A percentile compares a stretch with the other conserved stretches of the same genome.
Conservation (phyloP, 2,329 filamentous ascomycete species). For the Clarireedia homoeocarpa region DNA sequence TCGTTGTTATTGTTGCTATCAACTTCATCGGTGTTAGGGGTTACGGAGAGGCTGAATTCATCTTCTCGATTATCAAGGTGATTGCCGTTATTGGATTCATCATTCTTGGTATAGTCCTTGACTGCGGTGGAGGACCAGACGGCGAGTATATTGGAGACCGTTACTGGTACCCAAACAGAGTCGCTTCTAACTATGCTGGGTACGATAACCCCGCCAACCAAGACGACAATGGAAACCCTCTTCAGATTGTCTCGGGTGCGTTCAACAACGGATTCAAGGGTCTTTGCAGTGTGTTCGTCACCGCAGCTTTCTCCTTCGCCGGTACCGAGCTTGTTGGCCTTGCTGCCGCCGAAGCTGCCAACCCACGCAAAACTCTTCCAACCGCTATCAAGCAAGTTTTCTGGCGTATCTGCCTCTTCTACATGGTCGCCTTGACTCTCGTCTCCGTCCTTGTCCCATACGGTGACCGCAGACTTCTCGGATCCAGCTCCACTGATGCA, state of each 20-base stretch:
- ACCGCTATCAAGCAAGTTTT: constrained; percentile 46
- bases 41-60: constrained; percentile 83
- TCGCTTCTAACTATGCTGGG: constrained; percentile 32
- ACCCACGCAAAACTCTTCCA: constrained; percentile 42
- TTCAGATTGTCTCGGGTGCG: constrained; percentile 20
- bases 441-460: constrained; percentile 42
- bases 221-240: neutral
- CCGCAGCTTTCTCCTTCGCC: constrained; percentile 43
- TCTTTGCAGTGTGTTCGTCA: constrained; percentile 43
- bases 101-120: constrained; percentile 52
- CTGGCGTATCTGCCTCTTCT: constrained; percentile 46
- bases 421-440: constrained; percentile 43
- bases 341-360: constrained; percentile 42
- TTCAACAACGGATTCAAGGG: constrained; percentile 45
- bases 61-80: constrained; percentile 81
- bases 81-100: constrained; percentile 56
- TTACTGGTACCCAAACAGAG: constrained; percentile 49
- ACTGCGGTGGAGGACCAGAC: constrained; percentile 44
- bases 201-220: constrained; percentile 25
- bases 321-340: constrained; percentile 47
- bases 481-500: constrained; percentile 27
- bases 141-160: constrained; percentile 53
- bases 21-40: constrained; percentile 84
- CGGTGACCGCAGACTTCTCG: constrained; percentile 34
- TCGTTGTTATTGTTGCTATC: constrained; percentile 66